These are phyloP conservation scores for Cetraspora pellucida DNA, from an alignment of 192 early-diverging fungal genomes.

Conservation along the genomic window DNA sequence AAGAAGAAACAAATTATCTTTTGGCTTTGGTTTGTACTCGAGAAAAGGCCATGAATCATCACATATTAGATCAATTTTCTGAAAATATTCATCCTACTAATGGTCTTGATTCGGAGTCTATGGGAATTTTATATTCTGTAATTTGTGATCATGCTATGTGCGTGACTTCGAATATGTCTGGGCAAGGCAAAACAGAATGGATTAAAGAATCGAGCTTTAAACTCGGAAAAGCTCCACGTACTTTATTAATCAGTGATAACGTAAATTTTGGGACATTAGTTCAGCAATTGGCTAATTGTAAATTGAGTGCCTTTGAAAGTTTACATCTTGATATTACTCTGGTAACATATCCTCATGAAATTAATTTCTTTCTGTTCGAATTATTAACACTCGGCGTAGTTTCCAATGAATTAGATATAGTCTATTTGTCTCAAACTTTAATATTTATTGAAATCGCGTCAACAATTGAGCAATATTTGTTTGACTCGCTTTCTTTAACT, in stretches of 20 bases:
- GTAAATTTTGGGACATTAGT: not conserved
- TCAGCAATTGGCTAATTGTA: not conserved
- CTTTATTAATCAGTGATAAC: constrained; percentile 7
- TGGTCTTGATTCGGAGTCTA: constrained; percentile 1
- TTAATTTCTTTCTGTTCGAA: constrained; percentile 31
- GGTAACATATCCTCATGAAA: not conserved
- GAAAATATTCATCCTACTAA: not conserved
- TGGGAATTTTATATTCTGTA: constrained; percentile 10
- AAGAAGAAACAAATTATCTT: not conserved
- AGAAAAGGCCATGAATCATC: constrained; percentile 15
- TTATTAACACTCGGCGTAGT: constrained; percentile 18
- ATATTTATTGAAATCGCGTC: constrained; percentile 33
- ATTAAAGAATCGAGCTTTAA: constrained; percentile 9
- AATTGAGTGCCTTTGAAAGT: not conserved
- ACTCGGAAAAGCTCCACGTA: not conserved
- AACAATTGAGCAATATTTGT: constrained; percentile 19
- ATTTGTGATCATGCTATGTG: constrained; percentile 9
- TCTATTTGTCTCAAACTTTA: not conserved
- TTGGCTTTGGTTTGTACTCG: constrained; percentile 29
- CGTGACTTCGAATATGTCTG: constrained; percentile 8
- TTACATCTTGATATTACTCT: constrained; percentile 19
- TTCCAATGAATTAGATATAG: constrained; percentile 15
- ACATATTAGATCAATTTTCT: constrained; percentile 33
- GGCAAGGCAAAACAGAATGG: constrained; percentile 26
- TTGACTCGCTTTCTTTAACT: constrained; percentile 16